phyloP scores from a whole-genome alignment of 1,139 yeast species.

The Zygoascus hellenicus region DNA sequence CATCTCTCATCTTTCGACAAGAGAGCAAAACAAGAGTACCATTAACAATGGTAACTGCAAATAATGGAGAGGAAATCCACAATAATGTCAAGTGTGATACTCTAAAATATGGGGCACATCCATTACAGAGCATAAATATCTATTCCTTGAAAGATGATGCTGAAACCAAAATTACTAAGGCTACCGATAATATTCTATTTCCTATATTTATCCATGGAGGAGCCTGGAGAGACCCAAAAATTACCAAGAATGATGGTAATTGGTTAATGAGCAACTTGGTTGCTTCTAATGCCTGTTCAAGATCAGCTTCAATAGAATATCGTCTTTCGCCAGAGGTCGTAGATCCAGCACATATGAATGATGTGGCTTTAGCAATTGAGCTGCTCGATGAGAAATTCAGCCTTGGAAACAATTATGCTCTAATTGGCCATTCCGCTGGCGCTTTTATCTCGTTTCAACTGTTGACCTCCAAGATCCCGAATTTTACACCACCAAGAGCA shows the following conservation, averaged over 20 bases:
- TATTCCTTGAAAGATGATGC: too few relatives aligned
- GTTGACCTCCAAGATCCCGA: conserved; percentile 40
- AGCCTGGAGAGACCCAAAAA: conserved; percentile 73
- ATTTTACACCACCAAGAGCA: conserved; percentile 15
- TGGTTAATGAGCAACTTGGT: conserved; percentile 31
- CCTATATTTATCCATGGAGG: conserved; percentile 74
- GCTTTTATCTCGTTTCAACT: conserved; percentile 51
- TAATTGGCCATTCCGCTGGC: conserved; percentile 81
- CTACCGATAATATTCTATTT: conserved; percentile 23
- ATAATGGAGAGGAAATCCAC: too few relatives aligned
- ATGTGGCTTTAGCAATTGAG: conserved; percentile 37
- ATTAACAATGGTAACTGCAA: too few relatives aligned
- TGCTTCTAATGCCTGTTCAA: conserved; percentile 5
- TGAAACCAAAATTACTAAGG: background rate
- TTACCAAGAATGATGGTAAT: conserved; percentile 53
- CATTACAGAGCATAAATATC: too few relatives aligned
- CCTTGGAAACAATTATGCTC: conserved; percentile 31
- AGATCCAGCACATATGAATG: conserved; percentile 62
- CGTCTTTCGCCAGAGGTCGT: conserved; percentile 56
- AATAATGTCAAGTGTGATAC: too few relatives aligned
- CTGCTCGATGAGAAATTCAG: background rate
- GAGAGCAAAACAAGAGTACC: too few relatives aligned
- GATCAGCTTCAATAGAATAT: conserved; percentile 52
- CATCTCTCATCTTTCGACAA: too few relatives aligned
- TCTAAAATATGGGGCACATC: too few relatives aligned